Evolutionary conservation across 2,329 filamentous ascomycete genomes (phyloP).

Genomic region (Celoporthe dispersa): DNA sequence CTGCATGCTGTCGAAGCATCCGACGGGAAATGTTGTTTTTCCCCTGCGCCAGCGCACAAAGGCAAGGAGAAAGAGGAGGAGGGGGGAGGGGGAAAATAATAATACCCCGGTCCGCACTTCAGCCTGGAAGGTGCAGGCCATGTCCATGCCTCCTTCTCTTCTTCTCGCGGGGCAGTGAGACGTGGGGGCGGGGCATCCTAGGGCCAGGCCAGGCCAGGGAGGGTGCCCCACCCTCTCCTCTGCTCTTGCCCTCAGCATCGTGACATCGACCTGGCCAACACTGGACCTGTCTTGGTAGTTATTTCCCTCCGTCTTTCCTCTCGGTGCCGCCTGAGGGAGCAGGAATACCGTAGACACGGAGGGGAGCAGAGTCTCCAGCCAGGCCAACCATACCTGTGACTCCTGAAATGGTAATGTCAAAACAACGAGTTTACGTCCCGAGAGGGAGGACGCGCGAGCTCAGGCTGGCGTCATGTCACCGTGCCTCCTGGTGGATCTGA

Average conservation of each 20-base stretch:
- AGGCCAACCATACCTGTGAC: neutral
- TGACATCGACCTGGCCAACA: neutral
- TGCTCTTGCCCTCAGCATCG: neutral
- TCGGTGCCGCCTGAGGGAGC: neutral
- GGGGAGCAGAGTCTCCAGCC: neutral
- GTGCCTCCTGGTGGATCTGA: conserved; percentile 10
- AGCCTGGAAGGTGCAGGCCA: neutral
- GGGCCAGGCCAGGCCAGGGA: too few relatives aligned
- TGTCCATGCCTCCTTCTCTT: neutral
- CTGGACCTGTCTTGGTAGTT: neutral
- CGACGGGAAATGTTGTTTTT: neutral
- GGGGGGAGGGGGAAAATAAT: neutral
- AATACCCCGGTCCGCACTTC: neutral
- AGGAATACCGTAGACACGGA: neutral
- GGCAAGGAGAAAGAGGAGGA: neutral
- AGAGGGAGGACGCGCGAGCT: too few relatives aligned
- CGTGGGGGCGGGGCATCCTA: conserved; percentile 15
- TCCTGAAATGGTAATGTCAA: too few relatives aligned
- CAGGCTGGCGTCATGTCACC: neutral
- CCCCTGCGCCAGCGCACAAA: too few relatives aligned
- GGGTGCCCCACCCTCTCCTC: neutral
- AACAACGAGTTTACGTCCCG: too few relatives aligned
- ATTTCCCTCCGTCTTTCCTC: neutral
- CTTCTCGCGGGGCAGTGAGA: conserved; percentile 13
- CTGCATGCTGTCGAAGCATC: neutral